These are phyloP conservation scores for Handroanthus guayacan DNA, from an alignment of 257 asterid genomes.

Conservation along the genomic window DNA sequence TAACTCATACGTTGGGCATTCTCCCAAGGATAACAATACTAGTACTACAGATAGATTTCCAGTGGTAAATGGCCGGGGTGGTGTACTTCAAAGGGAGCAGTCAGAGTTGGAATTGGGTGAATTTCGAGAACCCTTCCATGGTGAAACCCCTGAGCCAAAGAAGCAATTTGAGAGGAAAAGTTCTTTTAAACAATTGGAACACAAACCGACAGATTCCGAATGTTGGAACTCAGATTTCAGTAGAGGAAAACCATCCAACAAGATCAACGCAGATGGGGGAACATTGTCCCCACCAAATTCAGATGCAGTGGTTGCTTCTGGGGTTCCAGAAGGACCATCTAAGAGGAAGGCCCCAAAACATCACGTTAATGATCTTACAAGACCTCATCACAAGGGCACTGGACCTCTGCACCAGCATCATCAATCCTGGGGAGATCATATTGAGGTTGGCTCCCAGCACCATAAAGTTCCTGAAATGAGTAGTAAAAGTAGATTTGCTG, in stretches of 20 bases:
- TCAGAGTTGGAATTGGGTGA: conserved; percentile 96
- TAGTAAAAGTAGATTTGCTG: conserved; percentile 56
- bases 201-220: conserved; percentile 55
- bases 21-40: conserved; percentile 59
- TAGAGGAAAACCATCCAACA: conserved; percentile 59
- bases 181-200: conserved; percentile 60
- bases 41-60: conserved; percentile 53
- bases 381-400: conserved; percentile 55
- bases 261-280: conserved; percentile 53
- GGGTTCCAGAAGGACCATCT: conserved; percentile 55
- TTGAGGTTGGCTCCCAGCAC: conserved; percentile 53
- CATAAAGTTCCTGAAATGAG: conserved; percentile 50
- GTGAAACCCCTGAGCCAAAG: conserved; percentile 55
- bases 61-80: conserved; percentile 59
- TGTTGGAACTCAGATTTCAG: conserved; percentile 64
- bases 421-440: conserved; percentile 51
- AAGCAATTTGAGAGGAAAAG: conserved; percentile 66
- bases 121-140: conserved; percentile 74
- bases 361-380: conserved; percentile 57
- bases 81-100: conserved; percentile 70
- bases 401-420: conserved; percentile 55
- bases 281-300: conserved; percentile 57
- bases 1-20: conserved; percentile 44
- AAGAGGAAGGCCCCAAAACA: conserved; percentile 63
- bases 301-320: conserved; percentile 43